Evolutionary conservation across 345 rosid genomes (phyloP).

Genomic region (Toxicodendron radicans): DNA sequence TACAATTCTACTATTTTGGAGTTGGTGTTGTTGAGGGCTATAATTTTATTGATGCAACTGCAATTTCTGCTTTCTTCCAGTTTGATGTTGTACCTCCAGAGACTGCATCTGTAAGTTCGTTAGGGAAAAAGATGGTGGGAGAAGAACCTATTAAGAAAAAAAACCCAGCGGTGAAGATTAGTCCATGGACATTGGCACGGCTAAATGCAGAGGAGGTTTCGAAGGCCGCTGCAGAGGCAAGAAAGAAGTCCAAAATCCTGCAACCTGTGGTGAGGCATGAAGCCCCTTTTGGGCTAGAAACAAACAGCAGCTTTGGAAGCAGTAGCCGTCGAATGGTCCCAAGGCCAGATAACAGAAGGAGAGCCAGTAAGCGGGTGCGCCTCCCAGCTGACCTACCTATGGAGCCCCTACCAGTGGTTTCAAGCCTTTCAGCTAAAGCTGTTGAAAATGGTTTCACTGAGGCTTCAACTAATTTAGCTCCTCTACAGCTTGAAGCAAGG

Average conservation of each 20-base stretch:
- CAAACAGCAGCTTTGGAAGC: constrained; percentile 74
- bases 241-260: constrained; percentile 82
- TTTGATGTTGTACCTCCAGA: constrained; percentile 99
- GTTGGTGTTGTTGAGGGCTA: not conserved
- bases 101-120: constrained; percentile 87
- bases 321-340: constrained; percentile 69
- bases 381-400: constrained; percentile 75
- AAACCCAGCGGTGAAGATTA: constrained; percentile 78
- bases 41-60: constrained; percentile 8
- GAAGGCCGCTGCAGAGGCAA: constrained; percentile 94
- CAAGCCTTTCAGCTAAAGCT: constrained; percentile 24
- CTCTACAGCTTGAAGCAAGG: constrained; percentile 91
- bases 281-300: constrained; percentile 53
- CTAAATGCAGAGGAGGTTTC: constrained; percentile 93
- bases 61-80: constrained; percentile 37
- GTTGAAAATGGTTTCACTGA: constrained; percentile 50
- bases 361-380: constrained; percentile 65
- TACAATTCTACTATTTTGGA: not conserved
- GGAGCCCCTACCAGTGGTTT: constrained; percentile 51
- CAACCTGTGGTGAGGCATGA: constrained; percentile 70
- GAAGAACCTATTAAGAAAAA: constrained; percentile 74
- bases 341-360: constrained; percentile 63
- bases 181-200: constrained; percentile 94
- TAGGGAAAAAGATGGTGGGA: constrained; percentile 62
- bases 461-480: constrained; percentile 72